Conservation (phyloP, 2,329 filamentous ascomycete species). For the Xylariaceae sp. region DNA sequence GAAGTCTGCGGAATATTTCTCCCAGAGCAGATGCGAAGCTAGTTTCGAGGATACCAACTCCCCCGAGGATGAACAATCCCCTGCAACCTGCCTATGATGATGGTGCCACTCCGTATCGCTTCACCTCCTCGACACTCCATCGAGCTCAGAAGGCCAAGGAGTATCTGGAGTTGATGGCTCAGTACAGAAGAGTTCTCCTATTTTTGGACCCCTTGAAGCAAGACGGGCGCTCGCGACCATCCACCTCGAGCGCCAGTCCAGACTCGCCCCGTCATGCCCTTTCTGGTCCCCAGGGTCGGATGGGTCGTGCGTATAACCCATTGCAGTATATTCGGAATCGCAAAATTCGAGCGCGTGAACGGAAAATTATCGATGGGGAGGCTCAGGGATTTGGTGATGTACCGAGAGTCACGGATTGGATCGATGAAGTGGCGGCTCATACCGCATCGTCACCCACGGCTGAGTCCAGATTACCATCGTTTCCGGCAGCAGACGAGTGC, state of each 20-base stretch:
- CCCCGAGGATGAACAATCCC: conserved; percentile 39
- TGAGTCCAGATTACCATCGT: conserved; percentile 41
- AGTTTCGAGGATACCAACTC: conserved; percentile 39
- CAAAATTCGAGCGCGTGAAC: conserved; percentile 74
- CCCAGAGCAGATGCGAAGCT: conserved; percentile 46
- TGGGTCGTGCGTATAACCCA: conserved; percentile 79
- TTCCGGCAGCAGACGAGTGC: conserved; percentile 42
- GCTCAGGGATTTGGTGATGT: conserved; percentile 73
- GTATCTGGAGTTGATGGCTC: conserved; percentile 77
- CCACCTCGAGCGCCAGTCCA: conserved; percentile 37
- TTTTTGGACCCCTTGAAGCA: conserved; percentile 68
- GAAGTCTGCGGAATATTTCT: conserved; percentile 55
- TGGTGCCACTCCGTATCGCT: conserved; percentile 54
- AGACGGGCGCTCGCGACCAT: conserved; percentile 32
- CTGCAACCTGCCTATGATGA: conserved; percentile 46
- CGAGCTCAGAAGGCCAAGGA: conserved; percentile 79
- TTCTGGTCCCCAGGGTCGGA: conserved; percentile 32
- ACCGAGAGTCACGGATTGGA: conserved; percentile 66
- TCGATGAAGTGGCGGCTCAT: conserved; percentile 59
- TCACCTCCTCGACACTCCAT: conserved; percentile 74
- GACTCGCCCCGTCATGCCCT: conserved; percentile 28
- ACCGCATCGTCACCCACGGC: conserved; percentile 35
- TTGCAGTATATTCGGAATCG: conserved; percentile 89
- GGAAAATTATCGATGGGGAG: conserved; percentile 67
- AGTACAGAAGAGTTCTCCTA: conserved; percentile 77